Base-by-base conservation (phyloP, 2,329 filamentous ascomycete species). In the Venturiaceae sp. region DNA sequence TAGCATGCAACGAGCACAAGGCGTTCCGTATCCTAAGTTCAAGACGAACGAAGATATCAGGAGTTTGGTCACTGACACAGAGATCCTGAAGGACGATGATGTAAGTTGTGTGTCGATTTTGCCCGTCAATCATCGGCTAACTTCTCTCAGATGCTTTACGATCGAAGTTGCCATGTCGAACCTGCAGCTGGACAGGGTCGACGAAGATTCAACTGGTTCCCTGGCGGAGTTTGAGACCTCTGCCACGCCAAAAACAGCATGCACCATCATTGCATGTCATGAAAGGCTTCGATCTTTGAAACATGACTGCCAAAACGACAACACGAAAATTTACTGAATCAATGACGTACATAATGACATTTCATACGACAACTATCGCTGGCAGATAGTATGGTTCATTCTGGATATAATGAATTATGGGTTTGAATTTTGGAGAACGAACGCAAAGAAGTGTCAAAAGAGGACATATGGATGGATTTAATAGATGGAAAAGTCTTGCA, bases 1-100 rank as follows among this genome's bases (percentile, higher is more conserved):
- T 60, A 87, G 90, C 2, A 85, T 99, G 58, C 95, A 96, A 81
- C 87, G 86, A 73, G 96, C 92, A 66, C 92, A 97, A 72, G 88
- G 88, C 57, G 84, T 84, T 53, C 85, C 90, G 5, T 96, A 96
- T 64, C 82, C 84, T 28, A 87, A 85, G 62, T 75, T 92, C 62
- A 76, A 77, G 34, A 85, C 80, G 66, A 85, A 87, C 65, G 86
- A 92, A 60, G 79, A 82, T 57, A 83, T 88, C 4, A 80, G 85
- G 65, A 85, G 88, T 65, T 72, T 96, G 66, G 84, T 96, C 58
- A 73, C 96, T 63, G 90, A 95, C 66, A 88, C 88, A 64, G 84
- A 85, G 66, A 87, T 96, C 74, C 80, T 84, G 47, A 87, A 85
- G 58, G 91, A 96, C 73, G 90, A 95, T 65, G 92, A 96, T 77